Percentiles rank a stretch among this genome's conserved stretches.
Conservation (phyloP, 495 filamentous ascomycete species). For the Penicillium parvum region DNA sequence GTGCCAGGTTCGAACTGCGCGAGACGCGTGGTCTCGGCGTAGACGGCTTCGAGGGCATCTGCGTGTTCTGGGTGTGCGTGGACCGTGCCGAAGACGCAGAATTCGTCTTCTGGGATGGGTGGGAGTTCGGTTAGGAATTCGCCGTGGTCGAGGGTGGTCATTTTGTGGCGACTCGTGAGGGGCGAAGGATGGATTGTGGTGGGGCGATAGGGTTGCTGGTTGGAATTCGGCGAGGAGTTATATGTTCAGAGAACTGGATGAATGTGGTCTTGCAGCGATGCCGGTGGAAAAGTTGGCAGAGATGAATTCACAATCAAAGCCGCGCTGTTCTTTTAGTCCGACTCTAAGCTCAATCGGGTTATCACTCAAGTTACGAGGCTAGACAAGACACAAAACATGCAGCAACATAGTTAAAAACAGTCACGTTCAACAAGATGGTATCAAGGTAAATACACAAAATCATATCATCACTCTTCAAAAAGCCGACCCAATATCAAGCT, state of each 20-base stretch:
- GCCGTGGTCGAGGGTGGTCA: neutral
- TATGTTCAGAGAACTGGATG: neutral
- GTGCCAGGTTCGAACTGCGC: conserved; percentile 28
- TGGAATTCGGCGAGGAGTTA: neutral
- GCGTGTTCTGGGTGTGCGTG: conserved; percentile 33
- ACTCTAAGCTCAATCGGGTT: neutral
- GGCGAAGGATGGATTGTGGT: too few species aligned
- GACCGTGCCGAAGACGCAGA: conserved; percentile 26
- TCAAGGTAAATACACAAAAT: conserved; percentile 11
- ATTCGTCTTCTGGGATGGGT: conserved; percentile 20
- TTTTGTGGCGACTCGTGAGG: too few species aligned
- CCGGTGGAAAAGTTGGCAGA: too few species aligned
- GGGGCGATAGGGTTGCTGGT: neutral
- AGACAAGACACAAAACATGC: too few species aligned
- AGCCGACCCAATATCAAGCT: conserved; percentile 84
- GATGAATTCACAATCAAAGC: too few species aligned
- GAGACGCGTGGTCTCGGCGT: conserved; percentile 28
- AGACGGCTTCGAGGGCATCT: conserved; percentile 29
- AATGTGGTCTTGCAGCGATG: too few species aligned
- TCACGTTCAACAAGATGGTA: conserved; percentile 23
- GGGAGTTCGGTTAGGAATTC: conserved; percentile 7
- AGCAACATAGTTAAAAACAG: neutral
- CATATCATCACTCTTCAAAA: conserved; percentile 53
- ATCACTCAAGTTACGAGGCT: neutral
- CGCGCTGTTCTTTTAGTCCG: too few species aligned